Percentiles rank a stretch among this genome's conserved stretches.
phyloP scores from a whole-genome alignment of 257 asterid species.

The Marsdenia floribunda region DNA sequence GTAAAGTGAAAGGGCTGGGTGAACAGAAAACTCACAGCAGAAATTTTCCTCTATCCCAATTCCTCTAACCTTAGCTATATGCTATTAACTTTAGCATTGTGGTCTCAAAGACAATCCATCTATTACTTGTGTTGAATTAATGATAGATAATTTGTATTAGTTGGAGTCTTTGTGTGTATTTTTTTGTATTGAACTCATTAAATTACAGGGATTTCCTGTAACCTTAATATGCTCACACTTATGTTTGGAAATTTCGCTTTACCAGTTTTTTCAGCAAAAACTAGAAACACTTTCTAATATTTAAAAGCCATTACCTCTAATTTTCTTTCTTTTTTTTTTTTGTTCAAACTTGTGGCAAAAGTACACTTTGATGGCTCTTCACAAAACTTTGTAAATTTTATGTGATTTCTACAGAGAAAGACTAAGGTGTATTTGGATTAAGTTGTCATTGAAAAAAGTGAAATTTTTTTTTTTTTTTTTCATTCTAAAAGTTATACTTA shows the following conservation, averaged over 20 bases:
- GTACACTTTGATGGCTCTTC: too few species aligned
- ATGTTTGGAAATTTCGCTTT: background rate
- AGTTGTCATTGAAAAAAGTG: too few species aligned
- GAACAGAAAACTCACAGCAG: background rate
- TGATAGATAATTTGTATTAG: background rate
- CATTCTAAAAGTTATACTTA: too few species aligned
- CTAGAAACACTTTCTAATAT: background rate
- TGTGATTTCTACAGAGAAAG: too few species aligned
- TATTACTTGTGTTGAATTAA: background rate
- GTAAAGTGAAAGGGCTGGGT: background rate
- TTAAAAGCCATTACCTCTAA: slow-evolving; percentile 1
- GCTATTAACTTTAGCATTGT: background rate
- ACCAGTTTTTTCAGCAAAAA: background rate
- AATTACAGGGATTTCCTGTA: background rate
- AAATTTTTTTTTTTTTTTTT: too few species aligned
- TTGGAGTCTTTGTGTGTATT: too few species aligned
- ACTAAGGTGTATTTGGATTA: too few species aligned
- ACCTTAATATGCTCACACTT: background rate
- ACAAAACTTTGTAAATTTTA: too few species aligned
- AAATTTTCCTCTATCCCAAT: background rate
- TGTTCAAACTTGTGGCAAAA: too few species aligned
- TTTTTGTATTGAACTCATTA: background rate
- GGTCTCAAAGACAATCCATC: background rate
- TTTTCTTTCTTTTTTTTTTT: too few species aligned
- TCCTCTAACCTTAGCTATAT: background rate